These are phyloP conservation scores for Phlyctochytrium arcticum DNA, from an alignment of 192 early-diverging fungal genomes.

Conservation along the genomic window DNA sequence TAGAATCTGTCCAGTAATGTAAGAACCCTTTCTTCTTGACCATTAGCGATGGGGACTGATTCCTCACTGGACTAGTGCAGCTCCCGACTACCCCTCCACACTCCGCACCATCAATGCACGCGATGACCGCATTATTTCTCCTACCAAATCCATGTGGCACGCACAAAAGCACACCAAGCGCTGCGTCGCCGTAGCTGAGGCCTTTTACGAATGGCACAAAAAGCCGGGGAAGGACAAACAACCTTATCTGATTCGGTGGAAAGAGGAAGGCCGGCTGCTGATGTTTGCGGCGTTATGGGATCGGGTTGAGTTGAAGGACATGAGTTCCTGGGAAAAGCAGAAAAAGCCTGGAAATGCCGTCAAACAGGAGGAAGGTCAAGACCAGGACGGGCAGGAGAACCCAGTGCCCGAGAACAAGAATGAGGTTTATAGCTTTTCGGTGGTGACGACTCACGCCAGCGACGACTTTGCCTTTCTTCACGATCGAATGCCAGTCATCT, in stretches of 20 bases:
- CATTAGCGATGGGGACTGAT: slow-evolving; percentile 31
- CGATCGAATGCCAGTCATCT: slow-evolving; percentile 46
- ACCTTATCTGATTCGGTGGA: slow-evolving; percentile 27
- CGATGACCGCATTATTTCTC: slow-evolving; percentile 30
- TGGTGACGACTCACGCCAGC: slow-evolving; percentile 40
- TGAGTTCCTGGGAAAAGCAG: too few relatives aligned
- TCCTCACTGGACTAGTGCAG: slow-evolving; percentile 22
- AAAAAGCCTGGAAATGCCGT: neutral
- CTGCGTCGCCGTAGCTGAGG: slow-evolving; percentile 41
- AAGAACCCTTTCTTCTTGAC: too few relatives aligned
- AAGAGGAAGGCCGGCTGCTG: slow-evolving; percentile 20
- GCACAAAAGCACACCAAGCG: slow-evolving; percentile 29
- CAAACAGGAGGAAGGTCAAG: slow-evolving; percentile 23
- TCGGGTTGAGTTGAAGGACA: slow-evolving; percentile 56
- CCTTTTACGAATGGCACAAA: slow-evolving; percentile 43
- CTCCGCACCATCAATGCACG: slow-evolving; percentile 43
- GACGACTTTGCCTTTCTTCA: slow-evolving; percentile 46
- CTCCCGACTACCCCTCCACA: slow-evolving; percentile 7
- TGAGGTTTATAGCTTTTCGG: slow-evolving; percentile 43
- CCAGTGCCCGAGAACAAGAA: too few relatives aligned
- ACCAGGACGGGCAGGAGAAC: slow-evolving; percentile 28
- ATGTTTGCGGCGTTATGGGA: slow-evolving; percentile 48
- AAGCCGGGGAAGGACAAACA: slow-evolving; percentile 13
- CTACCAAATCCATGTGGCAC: slow-evolving; percentile 30
- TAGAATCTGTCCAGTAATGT: neutral